Percentiles rank a stretch among this genome's conserved stretches.
phyloP scores from a whole-genome alignment of 805 yeast genomes.

The Metschnikowia bowlesiae region DNA sequence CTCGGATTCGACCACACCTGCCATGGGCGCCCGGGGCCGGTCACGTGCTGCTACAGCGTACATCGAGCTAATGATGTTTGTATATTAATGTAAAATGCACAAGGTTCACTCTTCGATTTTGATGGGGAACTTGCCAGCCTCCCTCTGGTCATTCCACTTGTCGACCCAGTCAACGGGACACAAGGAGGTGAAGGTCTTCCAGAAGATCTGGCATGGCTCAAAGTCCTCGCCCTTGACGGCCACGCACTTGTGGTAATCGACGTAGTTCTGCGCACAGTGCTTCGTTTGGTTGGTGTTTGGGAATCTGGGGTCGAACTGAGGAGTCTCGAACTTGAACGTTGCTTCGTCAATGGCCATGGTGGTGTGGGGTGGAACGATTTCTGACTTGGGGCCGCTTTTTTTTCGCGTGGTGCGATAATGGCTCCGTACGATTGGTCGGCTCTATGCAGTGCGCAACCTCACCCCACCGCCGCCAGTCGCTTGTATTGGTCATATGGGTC shows the following conservation, averaged over 20 bases:
- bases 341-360: conserved; percentile 37
- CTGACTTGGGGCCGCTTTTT: conserved; percentile 1
- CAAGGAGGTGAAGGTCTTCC: conserved; percentile 80
- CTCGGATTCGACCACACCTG: no score
- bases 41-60: background rate
- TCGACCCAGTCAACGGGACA: conserved; percentile 85
- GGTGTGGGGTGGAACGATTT: background rate
- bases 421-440: conserved; percentile 19
- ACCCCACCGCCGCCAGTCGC: background rate
- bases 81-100: conserved; percentile 4
- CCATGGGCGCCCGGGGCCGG: no score
- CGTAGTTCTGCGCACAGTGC: conserved; percentile 97
- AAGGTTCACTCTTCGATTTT: conserved; percentile 22
- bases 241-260: conserved; percentile 97
- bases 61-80: background rate
- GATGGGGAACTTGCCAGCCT: conserved; percentile 44
- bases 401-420: conserved; percentile 17
- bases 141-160: conserved; percentile 86
- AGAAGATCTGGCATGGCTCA: conserved; percentile 95
- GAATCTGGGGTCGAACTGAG: conserved; percentile 43
- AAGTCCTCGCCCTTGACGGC: conserved; percentile 97
- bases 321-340: conserved; percentile 39
- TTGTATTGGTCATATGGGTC: no score
- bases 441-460: conserved; percentile 5
- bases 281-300: conserved; percentile 97